A percentile compares a stretch with the other conserved stretches of the same genome.
phyloP scores from a whole-genome alignment of 495 filamentous ascomycete species.

The Neurospora cerealis region DNA sequence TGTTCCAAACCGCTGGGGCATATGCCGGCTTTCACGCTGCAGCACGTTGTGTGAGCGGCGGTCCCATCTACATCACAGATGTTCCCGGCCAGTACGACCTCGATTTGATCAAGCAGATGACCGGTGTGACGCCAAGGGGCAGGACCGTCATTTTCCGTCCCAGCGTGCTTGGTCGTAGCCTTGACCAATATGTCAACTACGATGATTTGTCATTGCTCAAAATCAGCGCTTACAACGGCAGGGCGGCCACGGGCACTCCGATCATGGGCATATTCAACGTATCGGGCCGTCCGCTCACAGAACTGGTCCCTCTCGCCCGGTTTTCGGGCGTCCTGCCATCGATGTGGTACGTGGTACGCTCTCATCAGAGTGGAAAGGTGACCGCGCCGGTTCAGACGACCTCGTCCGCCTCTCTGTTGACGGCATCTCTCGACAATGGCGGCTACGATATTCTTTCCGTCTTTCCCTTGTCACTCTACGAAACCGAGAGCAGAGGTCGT shows the following conservation, averaged over 20 bases:
- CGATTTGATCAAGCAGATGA: conserved; percentile 67
- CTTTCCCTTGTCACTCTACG: conserved; percentile 51
- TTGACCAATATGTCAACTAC: conserved; percentile 65
- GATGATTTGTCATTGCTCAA: conserved; percentile 63
- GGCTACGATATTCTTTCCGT: conserved; percentile 80
- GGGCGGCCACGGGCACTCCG: conserved; percentile 55
- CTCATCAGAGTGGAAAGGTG: conserved; percentile 58
- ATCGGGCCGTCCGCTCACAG: conserved; percentile 42
- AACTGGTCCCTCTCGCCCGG: conserved; percentile 55
- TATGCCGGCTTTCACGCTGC: conserved; percentile 81
- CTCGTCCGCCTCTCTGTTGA: conserved; percentile 36
- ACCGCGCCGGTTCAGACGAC: conserved; percentile 36
- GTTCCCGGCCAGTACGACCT: conserved; percentile 71
- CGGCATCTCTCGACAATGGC: conserved; percentile 46
- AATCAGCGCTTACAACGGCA: conserved; percentile 59
- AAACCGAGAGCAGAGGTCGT: conserved; percentile 26
- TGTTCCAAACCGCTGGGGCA: conserved; percentile 84
- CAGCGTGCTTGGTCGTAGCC: conserved; percentile 54
- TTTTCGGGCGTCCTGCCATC: conserved; percentile 58
- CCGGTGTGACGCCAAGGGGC: conserved; percentile 50
- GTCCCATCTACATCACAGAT: conserved; percentile 91
- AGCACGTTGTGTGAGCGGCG: conserved; percentile 79
- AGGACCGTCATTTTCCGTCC: conserved; percentile 72
- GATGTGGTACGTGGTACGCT: conserved; percentile 57
- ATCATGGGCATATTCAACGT: conserved; percentile 84